phyloP scores from a whole-genome alignment of 208 protist species.

The Trypanosoma brucei region DNA sequence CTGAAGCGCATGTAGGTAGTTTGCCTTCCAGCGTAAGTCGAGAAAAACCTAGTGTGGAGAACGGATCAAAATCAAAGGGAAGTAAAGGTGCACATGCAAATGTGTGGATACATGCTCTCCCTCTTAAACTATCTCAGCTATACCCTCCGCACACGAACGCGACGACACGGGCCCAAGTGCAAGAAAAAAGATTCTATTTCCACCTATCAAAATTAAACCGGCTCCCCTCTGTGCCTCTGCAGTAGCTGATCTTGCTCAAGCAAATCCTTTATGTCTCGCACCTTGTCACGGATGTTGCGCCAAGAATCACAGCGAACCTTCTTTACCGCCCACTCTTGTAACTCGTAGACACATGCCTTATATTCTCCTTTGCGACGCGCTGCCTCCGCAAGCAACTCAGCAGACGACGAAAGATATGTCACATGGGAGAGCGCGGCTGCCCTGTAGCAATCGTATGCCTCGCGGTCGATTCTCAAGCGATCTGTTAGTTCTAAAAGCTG shows the following conservation, averaged over 20 bases:
- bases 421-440: constrained; percentile 65
- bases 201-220: too few relatives aligned
- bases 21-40: too few relatives aligned
- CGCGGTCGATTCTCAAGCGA: constrained; percentile 42
- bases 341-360: constrained; percentile 59
- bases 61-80: too few relatives aligned
- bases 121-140: too few relatives aligned
- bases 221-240: background rate
- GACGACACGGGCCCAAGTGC: too few relatives aligned
- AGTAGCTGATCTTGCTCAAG: constrained; percentile 55
- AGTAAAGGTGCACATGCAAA: too few relatives aligned
- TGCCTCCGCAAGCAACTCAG: constrained; percentile 48
- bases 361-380: constrained; percentile 76
- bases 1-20: too few relatives aligned
- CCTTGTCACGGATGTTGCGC: constrained; percentile 70
- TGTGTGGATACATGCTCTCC: too few relatives aligned
- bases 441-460: constrained; percentile 67
- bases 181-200: too few relatives aligned
- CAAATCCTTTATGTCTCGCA: constrained; percentile 60
- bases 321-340: constrained; percentile 65
- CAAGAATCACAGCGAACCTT: constrained; percentile 65
- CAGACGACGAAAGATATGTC: constrained; percentile 60
- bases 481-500: constrained; percentile 50
- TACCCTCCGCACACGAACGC: too few relatives aligned
- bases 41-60: too few relatives aligned